Conservation (phyloP, 2,329 filamentous ascomycete genomes). For the Daldinia sp. region DNA sequence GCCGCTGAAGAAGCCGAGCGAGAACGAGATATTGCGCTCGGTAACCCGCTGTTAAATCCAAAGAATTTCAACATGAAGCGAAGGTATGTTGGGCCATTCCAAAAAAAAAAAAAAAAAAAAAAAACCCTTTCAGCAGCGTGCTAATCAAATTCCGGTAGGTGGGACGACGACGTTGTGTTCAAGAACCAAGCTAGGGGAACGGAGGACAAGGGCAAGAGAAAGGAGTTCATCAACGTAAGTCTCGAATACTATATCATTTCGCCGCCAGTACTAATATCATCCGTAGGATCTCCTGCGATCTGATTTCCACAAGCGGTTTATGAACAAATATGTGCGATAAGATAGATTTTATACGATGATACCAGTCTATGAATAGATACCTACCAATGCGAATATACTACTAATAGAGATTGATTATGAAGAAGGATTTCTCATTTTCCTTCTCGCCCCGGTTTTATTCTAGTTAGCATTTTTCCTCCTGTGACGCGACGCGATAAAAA, state of each 20-base stretch:
- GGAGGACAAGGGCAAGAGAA: slow-evolving; percentile 85
- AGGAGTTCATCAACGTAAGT: slow-evolving; percentile 95
- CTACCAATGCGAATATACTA: not conserved
- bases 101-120: not conserved
- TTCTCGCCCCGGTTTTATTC: no score
- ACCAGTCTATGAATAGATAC: not conserved
- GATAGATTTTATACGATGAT: slow-evolving; percentile 19
- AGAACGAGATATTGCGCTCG: slow-evolving; percentile 87
- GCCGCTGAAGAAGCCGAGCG: slow-evolving; percentile 82
- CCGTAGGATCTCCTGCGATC: slow-evolving; percentile 82
- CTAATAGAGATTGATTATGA: not conserved
- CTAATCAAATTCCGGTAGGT: slow-evolving; percentile 58
- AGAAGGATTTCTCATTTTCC: not conserved
- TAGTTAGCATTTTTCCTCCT: no score
- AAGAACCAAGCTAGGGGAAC: slow-evolving; percentile 98
- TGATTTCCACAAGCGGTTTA: slow-evolving; percentile 98
- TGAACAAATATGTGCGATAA: slow-evolving; percentile 74
- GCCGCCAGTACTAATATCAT: slow-evolving; percentile 38
- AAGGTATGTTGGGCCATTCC: slow-evolving; percentile 47
- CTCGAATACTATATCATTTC: not conserved
- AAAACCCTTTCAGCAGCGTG: not conserved
- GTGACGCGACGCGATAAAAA: no score
- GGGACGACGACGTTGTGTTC: slow-evolving; percentile 99
- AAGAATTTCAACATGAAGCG: slow-evolving; percentile 92
- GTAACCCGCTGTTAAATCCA: slow-evolving; percentile 87